Conservation (phyloP, 108 stramenopile genomes). For the Pseudonitzschia pungens region DNA sequence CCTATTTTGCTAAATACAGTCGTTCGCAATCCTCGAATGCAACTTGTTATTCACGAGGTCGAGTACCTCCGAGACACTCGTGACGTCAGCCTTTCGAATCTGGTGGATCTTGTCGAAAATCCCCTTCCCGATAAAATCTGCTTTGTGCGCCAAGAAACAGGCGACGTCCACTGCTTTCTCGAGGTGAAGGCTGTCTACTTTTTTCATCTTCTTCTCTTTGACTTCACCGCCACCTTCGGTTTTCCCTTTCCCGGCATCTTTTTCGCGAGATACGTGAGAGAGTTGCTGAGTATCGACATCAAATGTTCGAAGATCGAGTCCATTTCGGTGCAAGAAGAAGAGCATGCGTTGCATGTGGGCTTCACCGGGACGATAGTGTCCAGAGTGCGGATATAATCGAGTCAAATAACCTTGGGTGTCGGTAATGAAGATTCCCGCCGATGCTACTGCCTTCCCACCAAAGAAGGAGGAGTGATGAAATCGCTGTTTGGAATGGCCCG, state of each 20-base stretch:
- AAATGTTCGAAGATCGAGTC: constrained; percentile 75
- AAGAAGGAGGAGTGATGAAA: constrained; percentile 96
- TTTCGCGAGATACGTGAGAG: constrained; percentile 77
- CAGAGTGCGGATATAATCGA: constrained; percentile 89
- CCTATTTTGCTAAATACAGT: too few relatives aligned
- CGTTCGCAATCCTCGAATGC: neutral
- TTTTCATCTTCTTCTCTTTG: constrained; percentile 69
- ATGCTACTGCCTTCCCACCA: constrained; percentile 83
- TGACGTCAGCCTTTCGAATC: constrained; percentile 65
- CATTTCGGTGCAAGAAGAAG: constrained; percentile 67
- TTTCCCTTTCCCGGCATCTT: constrained; percentile 28
- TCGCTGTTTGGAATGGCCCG: constrained; percentile 63
- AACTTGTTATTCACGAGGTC: constrained; percentile 40
- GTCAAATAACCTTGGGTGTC: constrained; percentile 75
- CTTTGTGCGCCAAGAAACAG: constrained; percentile 79
- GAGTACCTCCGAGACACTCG: constrained; percentile 51
- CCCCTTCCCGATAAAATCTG: constrained; percentile 75
- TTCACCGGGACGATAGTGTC: constrained; percentile 91
- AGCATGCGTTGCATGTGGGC: constrained; percentile 87
- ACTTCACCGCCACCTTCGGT: constrained; percentile 36
- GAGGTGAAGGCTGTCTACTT: constrained; percentile 72
- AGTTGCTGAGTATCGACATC: constrained; percentile 91
- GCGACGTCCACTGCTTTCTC: constrained; percentile 71
- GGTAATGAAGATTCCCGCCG: constrained; percentile 90
- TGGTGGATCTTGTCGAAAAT: constrained; percentile 77